Conservation (phyloP, 169 alveolate genomes). For the Eimeria mitis region DNA sequence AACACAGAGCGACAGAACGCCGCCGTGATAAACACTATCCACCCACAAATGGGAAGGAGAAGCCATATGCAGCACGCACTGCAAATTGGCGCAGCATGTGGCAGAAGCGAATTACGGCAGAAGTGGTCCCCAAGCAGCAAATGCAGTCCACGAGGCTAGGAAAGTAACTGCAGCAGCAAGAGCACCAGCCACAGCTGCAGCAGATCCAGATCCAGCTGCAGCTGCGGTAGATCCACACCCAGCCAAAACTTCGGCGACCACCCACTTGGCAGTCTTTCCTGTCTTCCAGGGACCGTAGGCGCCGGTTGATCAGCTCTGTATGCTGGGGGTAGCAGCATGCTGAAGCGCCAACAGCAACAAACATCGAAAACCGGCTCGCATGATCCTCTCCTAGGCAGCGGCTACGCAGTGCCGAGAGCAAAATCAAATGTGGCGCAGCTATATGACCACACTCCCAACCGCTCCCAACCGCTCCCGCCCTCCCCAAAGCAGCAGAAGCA, state of each 20-base stretch:
- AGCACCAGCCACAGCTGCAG: neutral
- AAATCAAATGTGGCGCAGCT: neutral
- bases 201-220: neutral
- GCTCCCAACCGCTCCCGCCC: neutral
- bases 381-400: neutral
- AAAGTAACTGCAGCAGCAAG: neutral
- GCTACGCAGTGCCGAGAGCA: neutral
- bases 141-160: neutral
- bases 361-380: neutral
- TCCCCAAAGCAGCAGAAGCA: neutral
- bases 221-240: neutral
- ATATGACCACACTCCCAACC: neutral
- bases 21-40: neutral
- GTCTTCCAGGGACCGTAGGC: conserved; percentile 39
- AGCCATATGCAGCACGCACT: neutral
- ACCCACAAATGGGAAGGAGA: neutral
- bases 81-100: neutral
- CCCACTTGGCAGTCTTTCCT: conserved; percentile 32
- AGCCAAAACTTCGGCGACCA: neutral
- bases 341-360: conserved; percentile 16
- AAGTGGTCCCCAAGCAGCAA: neutral
- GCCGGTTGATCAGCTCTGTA: conserved; percentile 42
- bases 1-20: neutral
- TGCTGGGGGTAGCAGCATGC: conserved; percentile 78
- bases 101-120: neutral